Evolutionary conservation across 192 early-diverging fungal species (phyloP), one percentile per base, ranked within the genome.

Genomic region (Coemansia sp.): DNA sequence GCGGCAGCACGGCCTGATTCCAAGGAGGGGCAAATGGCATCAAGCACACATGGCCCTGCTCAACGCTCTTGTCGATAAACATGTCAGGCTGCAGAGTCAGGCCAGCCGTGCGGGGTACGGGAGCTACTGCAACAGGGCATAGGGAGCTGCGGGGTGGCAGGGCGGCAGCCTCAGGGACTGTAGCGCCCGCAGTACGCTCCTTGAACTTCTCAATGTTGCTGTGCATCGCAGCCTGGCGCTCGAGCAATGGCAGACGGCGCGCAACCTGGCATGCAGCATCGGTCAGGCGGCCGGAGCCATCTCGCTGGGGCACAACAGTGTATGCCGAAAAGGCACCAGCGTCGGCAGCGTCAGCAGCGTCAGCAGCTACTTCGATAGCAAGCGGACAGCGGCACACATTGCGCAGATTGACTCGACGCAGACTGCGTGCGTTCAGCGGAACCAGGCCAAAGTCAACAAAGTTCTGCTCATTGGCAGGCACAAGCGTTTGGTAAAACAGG

Each of bases 391-490:
- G 63, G 41, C 88, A 93, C 38, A 94, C 88, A 65, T 97, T 98
- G 54, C 90, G 92, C 37, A 98, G 89, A 4, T 84, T 86, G 59
- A 97, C 88, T 8, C 86, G 86, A 11, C 94, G 86, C 13, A 96
- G 60, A 4, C 82, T 87, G 0, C 92, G 84, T 18, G 93, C 82
- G 63, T 93, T 93, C n/a, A 94, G 64, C 9, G 94, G 86, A 6
- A 94, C 91, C 1, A 87, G 77, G 4, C 97, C 97, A 82, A 97
- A 97, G 72, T 98, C 95, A 38, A 98, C 69, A 75, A 93, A 97
- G 83, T 98, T 96, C 18, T 94, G 84, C 38, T 92, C 91, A 54
- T 85, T 87, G 39, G 61, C n/a, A 88, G 85, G 37, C 85, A 96
- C 52, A 91, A 79, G 68, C 89, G 93, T 64, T 47, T 93, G 85